Base-by-base conservation (phyloP, 306 rosid genomes). In the Vachellia pachyceras region DNA sequence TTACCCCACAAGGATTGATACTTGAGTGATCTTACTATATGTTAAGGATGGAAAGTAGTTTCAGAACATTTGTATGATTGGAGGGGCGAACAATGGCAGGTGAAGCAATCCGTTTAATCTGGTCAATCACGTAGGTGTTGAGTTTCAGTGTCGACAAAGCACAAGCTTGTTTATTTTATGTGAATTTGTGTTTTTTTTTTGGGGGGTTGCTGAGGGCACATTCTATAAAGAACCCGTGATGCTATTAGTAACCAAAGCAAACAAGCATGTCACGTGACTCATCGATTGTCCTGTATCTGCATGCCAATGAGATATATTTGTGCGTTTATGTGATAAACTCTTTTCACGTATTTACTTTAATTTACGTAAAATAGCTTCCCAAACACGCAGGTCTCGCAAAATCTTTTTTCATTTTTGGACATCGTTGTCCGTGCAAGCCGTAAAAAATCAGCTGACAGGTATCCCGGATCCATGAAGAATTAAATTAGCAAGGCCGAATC, bases 201-300 rank as follows among this genome's bases (percentile, higher is more conserved):
- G n/a, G n/a, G n/a, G n/a, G n/a, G n/a, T n/a, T n/a, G n/a, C 73
- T 54, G 77, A 73, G 36, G 58, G 76, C 67, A 69, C 58, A 84
- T 45, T 79, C n/a, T 46, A 42, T 69, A 2, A 36, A 79, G 60
- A 79, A 54, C 86, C 84, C 82, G 90, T 87, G 90, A 87, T 63
- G 3, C 29, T 14, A 54, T 73, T 18, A 17, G 25, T 23, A 66
- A 40, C 55, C 69, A 75, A 78, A 87, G 35, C 73, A 81, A 84
- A 79, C 69, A 79, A 35, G 25, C 84, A 71, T 80, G 75, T 87
- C 94, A 89, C 86, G 86, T 79, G 90, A 79, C 84, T 73, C 82
- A 84, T 70, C 45, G 70, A 81, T 65, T 78, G 37, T 78, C 73
- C 61, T 33, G 81, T 79, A 69, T 72, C 61, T 33, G 81, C 82